Evolutionary conservation across 2,329 filamentous ascomycete genomes (phyloP).

Genomic region (Pestalotiopsis sp.): DNA sequence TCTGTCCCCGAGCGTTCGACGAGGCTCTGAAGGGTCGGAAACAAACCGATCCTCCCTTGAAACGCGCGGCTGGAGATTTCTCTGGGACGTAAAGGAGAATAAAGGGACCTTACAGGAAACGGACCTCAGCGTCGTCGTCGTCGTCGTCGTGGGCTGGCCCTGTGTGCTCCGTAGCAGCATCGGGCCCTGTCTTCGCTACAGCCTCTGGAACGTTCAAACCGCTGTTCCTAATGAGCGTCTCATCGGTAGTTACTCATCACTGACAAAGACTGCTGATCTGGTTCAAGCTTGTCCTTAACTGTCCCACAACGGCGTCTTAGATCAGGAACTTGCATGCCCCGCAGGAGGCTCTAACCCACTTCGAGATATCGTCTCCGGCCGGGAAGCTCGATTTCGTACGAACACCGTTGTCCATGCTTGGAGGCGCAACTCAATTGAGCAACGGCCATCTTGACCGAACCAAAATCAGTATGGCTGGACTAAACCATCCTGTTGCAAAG

Average conservation of each 20-base stretch:
- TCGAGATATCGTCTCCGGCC: constrained; percentile 37
- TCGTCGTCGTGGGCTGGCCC: not conserved
- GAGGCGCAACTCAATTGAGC: constrained; percentile 36
- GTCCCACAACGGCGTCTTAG: constrained; percentile 10
- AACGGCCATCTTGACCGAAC: constrained; percentile 21
- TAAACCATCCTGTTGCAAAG: not conserved
- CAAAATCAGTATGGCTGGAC: constrained; percentile 10
- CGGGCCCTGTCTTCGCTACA: not conserved
- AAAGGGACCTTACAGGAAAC: not conserved
- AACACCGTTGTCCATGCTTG: constrained; percentile 35
- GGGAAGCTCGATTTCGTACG: constrained; percentile 35
- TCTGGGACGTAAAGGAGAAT: constrained; percentile 6
- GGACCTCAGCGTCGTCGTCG: not conserved
- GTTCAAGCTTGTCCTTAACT: not conserved
- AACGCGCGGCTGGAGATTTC: constrained; percentile 4
- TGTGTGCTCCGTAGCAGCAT: not conserved
- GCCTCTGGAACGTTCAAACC: not conserved
- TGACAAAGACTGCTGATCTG: constrained; percentile 1
- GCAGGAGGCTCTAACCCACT: constrained; percentile 29
- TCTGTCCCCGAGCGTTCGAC: not conserved
- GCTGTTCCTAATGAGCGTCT: not conserved
- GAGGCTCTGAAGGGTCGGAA: constrained; percentile 13
- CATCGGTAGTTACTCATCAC: constrained; percentile 1
- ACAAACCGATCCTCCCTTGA: constrained; percentile 4
- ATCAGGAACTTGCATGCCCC: constrained; percentile 21